These are phyloP conservation scores for Ophiostoma pallidulum DNA, from an alignment of 2,329 filamentous ascomycete genomes.

Conservation along the genomic window DNA sequence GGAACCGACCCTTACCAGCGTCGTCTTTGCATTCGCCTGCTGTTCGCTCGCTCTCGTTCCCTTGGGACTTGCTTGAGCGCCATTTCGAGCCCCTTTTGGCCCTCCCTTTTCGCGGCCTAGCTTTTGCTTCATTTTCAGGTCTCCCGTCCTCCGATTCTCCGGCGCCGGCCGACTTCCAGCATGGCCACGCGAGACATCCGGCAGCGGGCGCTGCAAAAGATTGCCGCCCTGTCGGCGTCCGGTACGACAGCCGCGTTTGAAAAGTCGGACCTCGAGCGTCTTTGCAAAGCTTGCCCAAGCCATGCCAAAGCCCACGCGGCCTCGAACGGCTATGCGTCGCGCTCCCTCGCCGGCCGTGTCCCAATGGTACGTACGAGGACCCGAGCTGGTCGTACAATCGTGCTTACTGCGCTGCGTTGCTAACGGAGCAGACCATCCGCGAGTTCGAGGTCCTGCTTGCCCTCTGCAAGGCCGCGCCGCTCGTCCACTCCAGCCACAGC, in stretches of 20 bases:
- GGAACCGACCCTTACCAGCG: too few species aligned
- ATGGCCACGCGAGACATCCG: slow-evolving; percentile 48
- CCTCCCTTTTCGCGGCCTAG: background rate
- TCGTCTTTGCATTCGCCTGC: background rate
- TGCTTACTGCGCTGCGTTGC: background rate
- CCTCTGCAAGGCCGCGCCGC: slow-evolving; percentile 79
- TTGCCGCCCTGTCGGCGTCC: slow-evolving; percentile 52
- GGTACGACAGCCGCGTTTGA: slow-evolving; percentile 46
- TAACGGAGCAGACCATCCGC: slow-evolving; percentile 55
- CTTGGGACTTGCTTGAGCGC: background rate
- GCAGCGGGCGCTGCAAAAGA: slow-evolving; percentile 54
- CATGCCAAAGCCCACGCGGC: slow-evolving; percentile 34
- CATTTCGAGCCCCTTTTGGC: background rate
- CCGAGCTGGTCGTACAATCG: slow-evolving; percentile 2
- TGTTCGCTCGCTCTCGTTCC: too few species aligned
- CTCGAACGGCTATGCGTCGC: slow-evolving; percentile 39
- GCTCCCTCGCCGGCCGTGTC: slow-evolving; percentile 39
- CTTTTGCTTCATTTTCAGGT: background rate
- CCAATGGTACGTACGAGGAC: slow-evolving; percentile 45
- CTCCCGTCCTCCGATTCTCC: background rate
- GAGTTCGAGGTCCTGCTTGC: slow-evolving; percentile 90
- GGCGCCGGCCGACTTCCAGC: background rate
- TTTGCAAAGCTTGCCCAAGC: slow-evolving; percentile 49
- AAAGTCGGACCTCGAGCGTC: slow-evolving; percentile 52
- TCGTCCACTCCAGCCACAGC: slow-evolving; percentile 59